Conservation (phyloP, 495 filamentous ascomycete species). For the Filosporella fistucella region DNA sequence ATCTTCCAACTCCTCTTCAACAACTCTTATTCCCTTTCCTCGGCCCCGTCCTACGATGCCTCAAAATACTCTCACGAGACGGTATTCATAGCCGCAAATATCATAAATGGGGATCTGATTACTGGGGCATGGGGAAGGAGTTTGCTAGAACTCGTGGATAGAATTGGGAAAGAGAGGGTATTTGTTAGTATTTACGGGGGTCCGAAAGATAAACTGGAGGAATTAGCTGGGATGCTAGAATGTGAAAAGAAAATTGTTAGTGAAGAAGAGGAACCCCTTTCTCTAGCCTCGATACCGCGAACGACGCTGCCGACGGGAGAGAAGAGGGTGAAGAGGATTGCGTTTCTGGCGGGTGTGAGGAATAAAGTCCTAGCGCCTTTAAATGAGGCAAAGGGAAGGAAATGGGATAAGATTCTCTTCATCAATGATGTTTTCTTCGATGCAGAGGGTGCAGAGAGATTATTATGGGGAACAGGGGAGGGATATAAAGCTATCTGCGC, state of each 20-base stretch:
- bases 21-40: conserved; percentile 8
- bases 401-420: conserved; percentile 67
- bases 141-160: conserved; percentile 57
- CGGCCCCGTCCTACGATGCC: conserved; percentile 12
- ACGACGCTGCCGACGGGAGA: conserved; percentile 57
- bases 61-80: conserved; percentile 57
- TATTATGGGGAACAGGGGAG: conserved; percentile 67
- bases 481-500: conserved; percentile 81
- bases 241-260: conserved; percentile 50
- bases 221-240: conserved; percentile 33
- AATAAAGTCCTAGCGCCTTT: conserved; percentile 70
- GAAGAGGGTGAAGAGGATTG: conserved; percentile 62
- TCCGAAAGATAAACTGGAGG: conserved; percentile 31
- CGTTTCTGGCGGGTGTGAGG: conserved; percentile 71
- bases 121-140: conserved; percentile 62
- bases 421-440: conserved; percentile 74
- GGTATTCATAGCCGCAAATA: conserved; percentile 71
- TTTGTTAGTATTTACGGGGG: conserved; percentile 65
- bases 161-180: conserved; percentile 50
- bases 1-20: conserved; percentile 14
- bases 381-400: conserved; percentile 34
- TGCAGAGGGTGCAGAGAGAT: conserved; percentile 62
- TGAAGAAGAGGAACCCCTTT: conserved; percentile 40
- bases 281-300: conserved; percentile 44
- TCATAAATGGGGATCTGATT: conserved; percentile 62